Conservation (phyloP, 176 grass and related monocot species). For the Cymbopogon citratus region DNA sequence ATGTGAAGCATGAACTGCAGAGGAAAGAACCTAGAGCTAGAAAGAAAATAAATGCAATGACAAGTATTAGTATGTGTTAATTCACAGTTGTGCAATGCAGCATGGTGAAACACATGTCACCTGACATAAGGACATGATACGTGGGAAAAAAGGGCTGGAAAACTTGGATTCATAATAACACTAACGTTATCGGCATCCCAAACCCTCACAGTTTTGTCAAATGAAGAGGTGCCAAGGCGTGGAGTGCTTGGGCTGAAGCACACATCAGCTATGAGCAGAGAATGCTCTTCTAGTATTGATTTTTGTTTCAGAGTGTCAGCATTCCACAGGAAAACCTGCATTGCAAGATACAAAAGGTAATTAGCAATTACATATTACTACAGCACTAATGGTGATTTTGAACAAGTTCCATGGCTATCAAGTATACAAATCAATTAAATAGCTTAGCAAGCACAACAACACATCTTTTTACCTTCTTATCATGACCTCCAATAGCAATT, state of each 20-base stretch:
- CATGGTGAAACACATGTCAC: too few species aligned
- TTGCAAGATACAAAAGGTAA: conserved; percentile 27
- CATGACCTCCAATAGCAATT: conserved; percentile 89
- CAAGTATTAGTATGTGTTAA: too few species aligned
- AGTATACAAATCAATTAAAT: conserved; percentile 9
- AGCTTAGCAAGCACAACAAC: conserved; percentile 8
- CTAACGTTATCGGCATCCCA: conserved; percentile 82
- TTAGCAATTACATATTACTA: neutral
- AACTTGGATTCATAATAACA: conserved; percentile 8
- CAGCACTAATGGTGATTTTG: neutral
- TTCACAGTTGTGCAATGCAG: too few species aligned
- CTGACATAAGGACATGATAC: too few species aligned
- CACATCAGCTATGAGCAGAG: conserved; percentile 73
- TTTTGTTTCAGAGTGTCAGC: conserved; percentile 74
- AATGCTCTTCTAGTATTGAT: conserved; percentile 73
- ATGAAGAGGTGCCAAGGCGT: conserved; percentile 80
- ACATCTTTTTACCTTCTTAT: conserved; percentile 71
- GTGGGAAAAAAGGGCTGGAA: too few species aligned
- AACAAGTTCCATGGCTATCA: neutral
- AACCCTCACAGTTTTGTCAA: conserved; percentile 90
- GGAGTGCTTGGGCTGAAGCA: conserved; percentile 70
- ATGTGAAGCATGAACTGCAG: too few species aligned
- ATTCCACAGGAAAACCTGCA: conserved; percentile 77
- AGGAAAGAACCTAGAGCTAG: too few species aligned
- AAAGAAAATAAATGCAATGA: too few species aligned